Base-by-base conservation (phyloP, 2,329 filamentous ascomycete species). In the Aquanectria penicillioides region DNA sequence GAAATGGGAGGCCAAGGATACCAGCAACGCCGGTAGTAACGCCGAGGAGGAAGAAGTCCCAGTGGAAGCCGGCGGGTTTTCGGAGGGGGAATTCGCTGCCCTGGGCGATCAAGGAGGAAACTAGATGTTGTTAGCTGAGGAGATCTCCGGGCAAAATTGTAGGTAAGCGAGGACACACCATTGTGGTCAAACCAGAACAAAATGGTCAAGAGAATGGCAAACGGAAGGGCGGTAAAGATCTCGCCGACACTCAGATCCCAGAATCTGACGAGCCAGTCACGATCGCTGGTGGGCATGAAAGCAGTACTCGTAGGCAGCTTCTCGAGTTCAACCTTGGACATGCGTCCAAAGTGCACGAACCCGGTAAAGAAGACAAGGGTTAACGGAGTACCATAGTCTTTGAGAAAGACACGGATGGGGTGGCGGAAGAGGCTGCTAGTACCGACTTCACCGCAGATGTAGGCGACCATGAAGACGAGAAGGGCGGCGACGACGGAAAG, bases 161-260 rank as follows among this genome's bases (percentile, higher is more conserved):
- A 41, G 20, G 47, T 3, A 12, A 10, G 25, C 10, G 9, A 37
- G 7, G 28, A 4, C 44, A 61, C 78, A 91, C 89, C 89, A 67
- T 95, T 96, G 71, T 96, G 93, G 70, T 96, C 93, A 73, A 95
- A 96, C 79, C 90, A 96, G 73, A 97, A 97, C 5, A 97, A 78
- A 18, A 96, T 88, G 0, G 93, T 97, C 13, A 97, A 80, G 2
- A 97, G 80, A 28, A 96, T 71, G 1, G 92, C 93, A 77, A 97
- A 97, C 0, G 93, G 93, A n/a, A 96, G 84, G 1, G 93, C 93
- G 37, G 93, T 80, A 71, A 97, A 97, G 6, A 95, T 82, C 55
- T 96, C 89, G 0, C 82, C 83, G 6, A 90, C 86, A 40, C 79
- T 80, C 51, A 96, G 82, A 64, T 94, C 83, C 92, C 92, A 95